Percentiles rank a stretch among this genome's conserved stretches.
Evolutionary conservation across 1,139 yeast species (phyloP).

Genomic region (Pichia kudriavzevii): DNA sequence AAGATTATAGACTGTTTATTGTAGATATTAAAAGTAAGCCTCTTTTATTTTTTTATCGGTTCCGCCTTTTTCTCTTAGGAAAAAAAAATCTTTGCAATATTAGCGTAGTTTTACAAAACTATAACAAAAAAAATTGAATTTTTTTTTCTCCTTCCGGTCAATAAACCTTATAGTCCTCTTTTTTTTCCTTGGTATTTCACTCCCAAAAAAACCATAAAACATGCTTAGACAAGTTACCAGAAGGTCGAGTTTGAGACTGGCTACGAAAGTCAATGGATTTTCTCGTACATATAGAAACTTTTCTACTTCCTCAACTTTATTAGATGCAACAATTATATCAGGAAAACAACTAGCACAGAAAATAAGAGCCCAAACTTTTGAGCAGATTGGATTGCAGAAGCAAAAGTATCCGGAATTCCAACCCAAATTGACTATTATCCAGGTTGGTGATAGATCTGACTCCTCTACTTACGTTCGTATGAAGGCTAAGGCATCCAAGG

Average conservation of each 20-base stretch:
- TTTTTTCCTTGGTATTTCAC: background rate
- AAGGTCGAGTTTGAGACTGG: constrained; percentile 4
- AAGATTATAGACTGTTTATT: too few relatives aligned
- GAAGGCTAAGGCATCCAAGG: constrained; percentile 88
- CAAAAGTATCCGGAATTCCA: constrained; percentile 51
- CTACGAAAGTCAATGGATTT: constrained; percentile 1
- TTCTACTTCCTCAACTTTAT: constrained; percentile 12
- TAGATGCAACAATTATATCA: constrained; percentile 25
- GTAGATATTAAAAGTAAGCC: too few relatives aligned
- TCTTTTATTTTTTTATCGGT: too few relatives aligned
- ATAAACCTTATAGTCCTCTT: too few relatives aligned
- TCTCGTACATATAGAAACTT: constrained; percentile 15
- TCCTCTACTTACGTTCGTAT: constrained; percentile 90
- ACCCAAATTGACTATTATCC: constrained; percentile 78
- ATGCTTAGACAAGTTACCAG: constrained; percentile 16
- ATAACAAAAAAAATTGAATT: too few relatives aligned
- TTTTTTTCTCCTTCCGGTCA: too few relatives aligned
- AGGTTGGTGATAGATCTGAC: constrained; percentile 86
- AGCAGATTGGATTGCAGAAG: constrained; percentile 51
- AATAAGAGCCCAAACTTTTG: constrained; percentile 21
- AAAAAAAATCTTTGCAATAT: too few relatives aligned
- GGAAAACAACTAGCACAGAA: constrained; percentile 25
- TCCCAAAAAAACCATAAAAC: background rate
- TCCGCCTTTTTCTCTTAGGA: too few relatives aligned
- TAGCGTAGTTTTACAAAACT: too few relatives aligned